A percentile compares a stretch with the other conserved stretches of the same genome.
Conservation (phyloP, 2,329 filamentous ascomycete species). For the Fusarium sp. region DNA sequence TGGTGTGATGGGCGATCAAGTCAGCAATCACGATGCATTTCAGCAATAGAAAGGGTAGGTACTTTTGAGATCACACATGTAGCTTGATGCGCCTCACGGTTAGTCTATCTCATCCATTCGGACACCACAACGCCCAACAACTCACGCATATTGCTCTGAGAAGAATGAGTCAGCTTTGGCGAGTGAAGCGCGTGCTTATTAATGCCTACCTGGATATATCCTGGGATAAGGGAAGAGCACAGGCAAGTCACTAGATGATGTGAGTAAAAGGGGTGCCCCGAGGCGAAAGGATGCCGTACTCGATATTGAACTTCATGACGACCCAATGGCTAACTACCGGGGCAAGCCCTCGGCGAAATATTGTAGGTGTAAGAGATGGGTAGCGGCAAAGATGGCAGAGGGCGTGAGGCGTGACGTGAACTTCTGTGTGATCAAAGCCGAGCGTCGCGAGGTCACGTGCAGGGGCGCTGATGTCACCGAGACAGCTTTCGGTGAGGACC, state of each 20-base stretch:
- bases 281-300: slow-evolving; percentile 48
- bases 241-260: slow-evolving; percentile 59
- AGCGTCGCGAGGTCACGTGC: slow-evolving; percentile 47
- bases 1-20: slow-evolving; percentile 33
- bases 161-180: background rate
- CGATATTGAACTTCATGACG: slow-evolving; percentile 63
- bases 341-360: slow-evolving; percentile 27
- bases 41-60: slow-evolving; percentile 1
- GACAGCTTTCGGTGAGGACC: slow-evolving; percentile 8
- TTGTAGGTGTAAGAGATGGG: slow-evolving; percentile 5
- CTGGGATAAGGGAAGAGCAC: slow-evolving; percentile 67
- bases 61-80: slow-evolving; percentile 69
- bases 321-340: slow-evolving; percentile 18
- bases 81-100: slow-evolving; percentile 47
- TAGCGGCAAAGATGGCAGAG: slow-evolving; percentile 1
- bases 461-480: slow-evolving; percentile 10
- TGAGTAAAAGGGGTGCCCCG: slow-evolving; percentile 24
- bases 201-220: slow-evolving; percentile 63
- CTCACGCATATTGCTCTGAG: slow-evolving; percentile 65
- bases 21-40: background rate
- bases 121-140: slow-evolving; percentile 1
- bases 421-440: slow-evolving; percentile 30
- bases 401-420: slow-evolving; percentile 40
- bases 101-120: background rate
- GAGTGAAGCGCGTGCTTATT: background rate